Percentiles rank a stretch among this genome's conserved stretches.
Evolutionary conservation across 2,329 filamentous ascomycete genomes (phyloP).

Genomic region (Ophiocordyceps australis): DNA sequence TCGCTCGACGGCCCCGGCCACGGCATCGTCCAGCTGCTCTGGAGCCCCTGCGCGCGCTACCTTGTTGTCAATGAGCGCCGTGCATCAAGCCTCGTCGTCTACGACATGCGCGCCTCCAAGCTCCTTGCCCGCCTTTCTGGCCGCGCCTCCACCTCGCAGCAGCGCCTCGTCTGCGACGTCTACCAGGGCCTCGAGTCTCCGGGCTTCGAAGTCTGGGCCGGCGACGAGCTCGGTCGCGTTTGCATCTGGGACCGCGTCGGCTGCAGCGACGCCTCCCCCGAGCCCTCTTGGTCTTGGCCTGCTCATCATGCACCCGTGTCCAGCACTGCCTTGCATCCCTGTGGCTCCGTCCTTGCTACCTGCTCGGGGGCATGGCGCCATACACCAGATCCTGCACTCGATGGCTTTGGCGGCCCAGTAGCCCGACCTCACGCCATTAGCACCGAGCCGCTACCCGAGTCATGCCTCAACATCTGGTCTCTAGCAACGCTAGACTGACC

Average conservation of each 20-base stretch:
- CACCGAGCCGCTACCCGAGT: conserved; percentile 5
- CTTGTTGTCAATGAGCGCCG: conserved; percentile 43
- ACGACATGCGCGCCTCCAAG: conserved; percentile 40
- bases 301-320: conserved; percentile 28
- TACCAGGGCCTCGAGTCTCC: conserved; percentile 21
- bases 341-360: conserved; percentile 36
- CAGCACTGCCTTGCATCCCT: conserved; percentile 29
- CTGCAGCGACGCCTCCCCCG: conserved; percentile 20
- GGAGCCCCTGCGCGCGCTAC: conserved; percentile 47
- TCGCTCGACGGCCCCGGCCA: conserved; percentile 40
- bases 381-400: conserved; percentile 1
- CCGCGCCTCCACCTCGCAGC: conserved; percentile 31
- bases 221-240: conserved; percentile 33
- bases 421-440: background rate
- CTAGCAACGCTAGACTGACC: conserved; percentile 2
- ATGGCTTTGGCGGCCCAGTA: background rate
- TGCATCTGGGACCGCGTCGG: conserved; percentile 41
- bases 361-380: conserved; percentile 36
- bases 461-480: conserved; percentile 7
- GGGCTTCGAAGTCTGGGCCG: conserved; percentile 45
- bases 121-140: conserved; percentile 35
- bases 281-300: conserved; percentile 30
- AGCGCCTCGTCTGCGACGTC: conserved; percentile 35
- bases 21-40: conserved; percentile 41
- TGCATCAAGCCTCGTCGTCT: conserved; percentile 35